Base-by-base conservation (phyloP, 139 green algal genomes). In the Yamagishiella unicocca region DNA sequence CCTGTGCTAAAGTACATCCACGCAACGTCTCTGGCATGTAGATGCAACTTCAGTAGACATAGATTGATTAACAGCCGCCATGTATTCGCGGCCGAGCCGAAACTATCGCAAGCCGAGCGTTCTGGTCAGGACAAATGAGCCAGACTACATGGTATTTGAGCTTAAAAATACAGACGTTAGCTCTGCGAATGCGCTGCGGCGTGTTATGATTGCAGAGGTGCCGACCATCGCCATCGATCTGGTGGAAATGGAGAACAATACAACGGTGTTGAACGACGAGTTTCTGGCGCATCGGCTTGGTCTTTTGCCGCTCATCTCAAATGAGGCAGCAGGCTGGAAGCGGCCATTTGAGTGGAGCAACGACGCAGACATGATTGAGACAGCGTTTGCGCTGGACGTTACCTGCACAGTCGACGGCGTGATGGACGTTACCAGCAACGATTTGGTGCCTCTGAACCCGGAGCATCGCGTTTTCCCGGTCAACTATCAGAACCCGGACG, bases 171-270 rank as follows among this genome's bases (percentile, higher is more conserved):
- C 96, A 4, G 97, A 99, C 85, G 88, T 81, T 8, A 96, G 89
- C 80, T 86, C 99, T 19, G 97, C 98, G 0, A 99, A 99, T 84
- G 97, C 97, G 2, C 87, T 99, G 45, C 92, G 98, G 17, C 94
- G 98, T 2, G 90, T 98, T 2, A 99, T 99, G 84, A 94, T 99
- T 21, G 96, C 95, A 5, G 96, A 97, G 86, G 96, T 99, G 31
- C 97, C 98, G 38, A 99, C 98, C 5, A 96, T 99, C 27, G 97
- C 98, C 0, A 98, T 99, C 53, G 98, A 99, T 88, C 88, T 99
- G 27, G 98, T 99, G 2, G 98, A 99, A 46, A 98, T 99, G 82
- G 96, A 99, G 88, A 93, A 92, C 80, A 99, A 99, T 93, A 98
- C 97, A 0, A 98, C 97, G 0, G 96, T 99, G 43, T 91, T 99